phyloP scores from a whole-genome alignment of 1,139 yeast species.

The Zygoascus meyerae region DNA sequence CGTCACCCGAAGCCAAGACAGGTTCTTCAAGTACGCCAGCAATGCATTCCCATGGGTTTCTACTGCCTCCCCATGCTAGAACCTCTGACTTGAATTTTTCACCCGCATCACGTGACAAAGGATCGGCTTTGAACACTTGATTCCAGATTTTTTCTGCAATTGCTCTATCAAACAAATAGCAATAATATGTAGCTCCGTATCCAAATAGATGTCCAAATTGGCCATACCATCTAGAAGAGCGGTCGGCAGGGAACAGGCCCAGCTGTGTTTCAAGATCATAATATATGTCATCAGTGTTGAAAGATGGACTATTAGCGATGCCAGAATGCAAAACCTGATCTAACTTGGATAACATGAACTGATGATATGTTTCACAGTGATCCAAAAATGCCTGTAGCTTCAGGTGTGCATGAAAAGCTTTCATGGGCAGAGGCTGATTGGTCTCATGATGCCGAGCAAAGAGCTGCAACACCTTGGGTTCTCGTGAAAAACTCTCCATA shows the following conservation, averaged over 20 bases:
- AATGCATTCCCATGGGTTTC: conserved; percentile 83
- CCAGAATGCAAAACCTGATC: conserved; percentile 73
- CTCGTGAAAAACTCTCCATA: conserved; percentile 89
- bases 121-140: conserved; percentile 55
- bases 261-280: conserved; percentile 54
- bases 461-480: conserved; percentile 63
- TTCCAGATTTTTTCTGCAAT: conserved; percentile 85
- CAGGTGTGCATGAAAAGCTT: conserved; percentile 47
- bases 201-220: conserved; percentile 90
- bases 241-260: conserved; percentile 33
- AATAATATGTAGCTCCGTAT: conserved; percentile 91
- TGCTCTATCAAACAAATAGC: conserved; percentile 86
- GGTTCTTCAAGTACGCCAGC: conserved; percentile 70
- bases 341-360: conserved; percentile 80
- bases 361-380: conserved; percentile 76
- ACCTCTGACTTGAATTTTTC: conserved; percentile 64
- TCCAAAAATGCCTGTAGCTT: conserved; percentile 50
- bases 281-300: conserved; percentile 55
- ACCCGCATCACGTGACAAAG: conserved; percentile 69
- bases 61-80: conserved; percentile 89
- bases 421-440: conserved; percentile 52
- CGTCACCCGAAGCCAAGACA: conserved; percentile 59
- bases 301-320: conserved; percentile 24
- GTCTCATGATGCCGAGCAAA: conserved; percentile 75
- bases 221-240: conserved; percentile 81